These are phyloP conservation scores for Tulasnella sp. DNA, from an alignment of 768 basidiomycete genomes.

Conservation along the genomic window DNA sequence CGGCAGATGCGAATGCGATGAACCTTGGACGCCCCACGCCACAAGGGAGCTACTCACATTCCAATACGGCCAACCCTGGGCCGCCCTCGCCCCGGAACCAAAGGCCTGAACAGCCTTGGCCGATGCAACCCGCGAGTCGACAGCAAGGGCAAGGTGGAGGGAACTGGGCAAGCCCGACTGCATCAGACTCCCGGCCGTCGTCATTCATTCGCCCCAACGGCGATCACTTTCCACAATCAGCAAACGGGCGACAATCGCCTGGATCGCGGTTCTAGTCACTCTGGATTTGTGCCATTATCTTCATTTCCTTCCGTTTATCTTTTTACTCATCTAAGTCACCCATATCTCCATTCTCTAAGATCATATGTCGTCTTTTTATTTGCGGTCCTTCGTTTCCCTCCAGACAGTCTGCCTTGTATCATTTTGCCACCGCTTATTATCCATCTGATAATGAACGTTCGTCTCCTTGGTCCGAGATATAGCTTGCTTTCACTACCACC, in stretches of 20 bases:
- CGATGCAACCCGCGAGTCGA: conserved; percentile 1
- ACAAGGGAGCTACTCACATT: conserved; percentile 7
- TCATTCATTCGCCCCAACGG: conserved; percentile 12
- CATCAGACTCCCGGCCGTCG: conserved; percentile 5
- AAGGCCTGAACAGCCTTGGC: conserved; percentile 4
- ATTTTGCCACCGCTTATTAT: too few species aligned
- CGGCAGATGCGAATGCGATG: background rate
- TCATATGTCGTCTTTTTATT: background rate
- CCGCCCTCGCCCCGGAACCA: conserved; percentile 11
- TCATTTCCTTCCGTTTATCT: background rate
- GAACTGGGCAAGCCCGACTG: background rate
- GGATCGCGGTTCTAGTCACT: conserved; percentile 9
- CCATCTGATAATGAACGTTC: too few species aligned
- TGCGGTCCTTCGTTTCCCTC: background rate
- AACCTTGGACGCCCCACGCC: background rate
- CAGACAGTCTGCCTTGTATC: background rate
- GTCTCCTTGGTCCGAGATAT: too few species aligned
- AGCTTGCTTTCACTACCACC: too few species aligned
- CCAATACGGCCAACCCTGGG: background rate
- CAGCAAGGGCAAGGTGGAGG: background rate
- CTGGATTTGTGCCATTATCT: conserved; percentile 1
- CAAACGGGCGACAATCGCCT: conserved; percentile 15
- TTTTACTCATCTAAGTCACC: background rate
- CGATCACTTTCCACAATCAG: conserved; percentile 8
- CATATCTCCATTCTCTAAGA: background rate